Percentiles rank a stretch among this genome's conserved stretches.
Evolutionary conservation across 257 asterid genomes (phyloP).

Genomic region (Mentha longifolia): DNA sequence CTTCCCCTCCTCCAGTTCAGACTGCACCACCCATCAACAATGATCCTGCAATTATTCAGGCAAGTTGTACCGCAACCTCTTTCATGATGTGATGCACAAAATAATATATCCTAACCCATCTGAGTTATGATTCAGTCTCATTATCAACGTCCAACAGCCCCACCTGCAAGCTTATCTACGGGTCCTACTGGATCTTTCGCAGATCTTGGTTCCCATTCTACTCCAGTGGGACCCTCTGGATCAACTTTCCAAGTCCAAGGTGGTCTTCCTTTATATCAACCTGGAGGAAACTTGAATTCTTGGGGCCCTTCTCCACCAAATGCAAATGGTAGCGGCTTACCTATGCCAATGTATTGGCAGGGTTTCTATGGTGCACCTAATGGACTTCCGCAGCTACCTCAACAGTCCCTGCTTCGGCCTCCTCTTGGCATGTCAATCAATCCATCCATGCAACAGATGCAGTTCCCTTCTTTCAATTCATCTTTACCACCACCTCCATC

Average conservation of each 20-base stretch:
- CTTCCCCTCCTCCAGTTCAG: constrained; percentile 92
- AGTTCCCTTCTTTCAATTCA: constrained; percentile 61
- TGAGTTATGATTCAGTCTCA: constrained; percentile 70
- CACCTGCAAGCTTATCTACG: constrained; percentile 70
- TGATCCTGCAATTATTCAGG: constrained; percentile 99
- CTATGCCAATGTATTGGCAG: constrained; percentile 97
- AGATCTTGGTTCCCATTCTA: constrained; percentile 60
- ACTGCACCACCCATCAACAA: constrained; percentile 60
- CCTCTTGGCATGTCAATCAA: constrained; percentile 65
- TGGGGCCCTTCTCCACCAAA: constrained; percentile 89
- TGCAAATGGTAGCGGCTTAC: constrained; percentile 67
- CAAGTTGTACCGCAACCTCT: constrained; percentile 34
- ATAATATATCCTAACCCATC: constrained; percentile 20
- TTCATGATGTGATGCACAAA: background rate
- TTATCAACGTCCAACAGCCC: constrained; percentile 65
- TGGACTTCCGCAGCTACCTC: constrained; percentile 58
- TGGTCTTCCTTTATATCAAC: constrained; percentile 79
- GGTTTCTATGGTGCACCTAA: constrained; percentile 87
- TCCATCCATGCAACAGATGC: constrained; percentile 84
- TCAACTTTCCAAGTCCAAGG: constrained; percentile 68
- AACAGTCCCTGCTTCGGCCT: constrained; percentile 86
- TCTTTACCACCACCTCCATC: constrained; percentile 58
- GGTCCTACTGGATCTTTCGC: constrained; percentile 56
- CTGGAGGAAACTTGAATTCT: constrained; percentile 81
- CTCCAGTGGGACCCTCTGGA: constrained; percentile 71